Conservation (phyloP, 169 alveolate genomes). For the Hammondia hammondi region DNA sequence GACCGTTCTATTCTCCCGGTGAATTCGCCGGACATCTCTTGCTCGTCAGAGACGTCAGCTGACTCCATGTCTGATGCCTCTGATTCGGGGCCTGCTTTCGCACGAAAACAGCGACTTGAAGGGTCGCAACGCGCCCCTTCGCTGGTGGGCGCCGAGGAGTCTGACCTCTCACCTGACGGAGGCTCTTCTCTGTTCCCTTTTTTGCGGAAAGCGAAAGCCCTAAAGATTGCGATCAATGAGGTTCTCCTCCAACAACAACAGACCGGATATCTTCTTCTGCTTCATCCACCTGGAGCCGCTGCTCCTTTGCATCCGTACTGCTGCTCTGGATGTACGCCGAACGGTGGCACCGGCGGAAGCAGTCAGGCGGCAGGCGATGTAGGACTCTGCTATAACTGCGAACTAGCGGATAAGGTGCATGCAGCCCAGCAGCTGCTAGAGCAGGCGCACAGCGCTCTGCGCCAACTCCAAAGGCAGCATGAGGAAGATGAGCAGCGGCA, state of each 20-base stretch:
- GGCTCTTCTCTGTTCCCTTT: background rate
- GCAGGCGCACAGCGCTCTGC: constrained; percentile 7
- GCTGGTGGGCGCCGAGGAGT: too few relatives aligned
- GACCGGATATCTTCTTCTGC: background rate
- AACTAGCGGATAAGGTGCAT: background rate
- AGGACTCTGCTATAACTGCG: background rate
- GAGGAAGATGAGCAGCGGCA: constrained; percentile 2
- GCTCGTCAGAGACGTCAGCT: background rate
- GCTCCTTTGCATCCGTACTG: background rate
- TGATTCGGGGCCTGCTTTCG: background rate
- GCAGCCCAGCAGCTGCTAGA: constrained; percentile 4
- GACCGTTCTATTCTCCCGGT: background rate
- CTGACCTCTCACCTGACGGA: background rate
- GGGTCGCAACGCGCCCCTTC: background rate
- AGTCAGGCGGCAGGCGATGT: background rate
- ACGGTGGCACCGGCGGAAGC: background rate
- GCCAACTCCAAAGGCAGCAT: background rate
- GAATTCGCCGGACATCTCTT: background rate
- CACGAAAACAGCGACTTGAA: background rate
- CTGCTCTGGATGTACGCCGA: background rate
- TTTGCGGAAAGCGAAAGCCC: background rate
- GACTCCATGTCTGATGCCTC: background rate
- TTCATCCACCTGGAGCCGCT: background rate
- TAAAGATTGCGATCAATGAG: constrained; percentile 22
- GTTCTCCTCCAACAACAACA: background rate